phyloP scores from a whole-genome alignment of 2,329 filamentous ascomycete species.

The Scedosporium dehoogii region DNA sequence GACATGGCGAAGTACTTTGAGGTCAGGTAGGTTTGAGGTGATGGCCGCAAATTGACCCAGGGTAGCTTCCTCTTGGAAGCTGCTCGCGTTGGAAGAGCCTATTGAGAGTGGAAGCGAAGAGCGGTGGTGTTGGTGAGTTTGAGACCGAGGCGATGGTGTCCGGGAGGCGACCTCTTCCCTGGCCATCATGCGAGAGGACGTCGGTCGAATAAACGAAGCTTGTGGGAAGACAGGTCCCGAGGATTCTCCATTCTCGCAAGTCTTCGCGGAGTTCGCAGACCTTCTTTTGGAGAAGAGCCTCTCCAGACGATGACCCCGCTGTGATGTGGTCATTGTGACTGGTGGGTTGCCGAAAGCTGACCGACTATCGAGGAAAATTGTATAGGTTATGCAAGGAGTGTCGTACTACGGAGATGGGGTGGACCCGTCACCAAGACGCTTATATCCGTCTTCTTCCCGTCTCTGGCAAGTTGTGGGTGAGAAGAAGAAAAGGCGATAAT shows the following conservation, averaged over 20 bases:
- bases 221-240: conserved; percentile 33
- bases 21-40: background rate
- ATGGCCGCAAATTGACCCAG: background rate
- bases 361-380: background rate
- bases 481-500: background rate
- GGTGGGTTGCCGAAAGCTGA: background rate
- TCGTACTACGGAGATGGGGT: background rate
- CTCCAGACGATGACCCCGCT: conserved; percentile 19
- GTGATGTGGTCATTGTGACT: background rate
- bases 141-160: conserved; percentile 13
- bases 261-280: background rate
- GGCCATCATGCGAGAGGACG: conserved; percentile 44
- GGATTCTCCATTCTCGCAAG: background rate
- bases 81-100: background rate
- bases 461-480: no score
- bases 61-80: background rate
- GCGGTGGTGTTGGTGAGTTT: conserved; percentile 4
- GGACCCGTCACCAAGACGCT: no score
- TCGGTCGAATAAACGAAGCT: conserved; percentile 47
- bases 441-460: no score
- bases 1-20: background rate
- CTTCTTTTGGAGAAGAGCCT: conserved; percentile 26
- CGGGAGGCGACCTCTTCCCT: conserved; percentile 34
- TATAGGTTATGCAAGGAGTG: background rate
- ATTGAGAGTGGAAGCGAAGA: conserved; percentile 5